Conservation (phyloP, 805 yeast genomes). For the Candida stauntonica region DNA sequence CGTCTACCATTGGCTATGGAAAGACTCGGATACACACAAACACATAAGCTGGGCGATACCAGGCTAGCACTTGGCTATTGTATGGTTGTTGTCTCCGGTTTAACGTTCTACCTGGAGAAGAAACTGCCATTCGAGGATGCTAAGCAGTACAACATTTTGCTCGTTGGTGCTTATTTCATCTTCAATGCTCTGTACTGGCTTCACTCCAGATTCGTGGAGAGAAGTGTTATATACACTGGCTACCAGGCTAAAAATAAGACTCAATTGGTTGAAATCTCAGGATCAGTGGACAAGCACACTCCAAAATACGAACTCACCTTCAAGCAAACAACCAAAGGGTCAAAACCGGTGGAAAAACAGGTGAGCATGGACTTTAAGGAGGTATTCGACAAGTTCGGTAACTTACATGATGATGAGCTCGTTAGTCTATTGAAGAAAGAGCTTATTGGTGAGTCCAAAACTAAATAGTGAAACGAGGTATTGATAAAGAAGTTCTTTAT, state of each 20-base stretch:
- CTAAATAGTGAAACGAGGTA: slow-evolving; percentile 24
- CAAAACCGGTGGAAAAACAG: slow-evolving; percentile 14
- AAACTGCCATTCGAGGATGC: slow-evolving; percentile 41
- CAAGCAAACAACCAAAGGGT: slow-evolving; percentile 20
- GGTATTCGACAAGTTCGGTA: slow-evolving; percentile 38
- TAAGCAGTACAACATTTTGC: slow-evolving; percentile 34
- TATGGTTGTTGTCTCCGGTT: slow-evolving; percentile 46
- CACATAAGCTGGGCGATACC: slow-evolving; percentile 39
- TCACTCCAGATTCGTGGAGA: slow-evolving; percentile 34
- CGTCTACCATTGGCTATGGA: slow-evolving; percentile 12
- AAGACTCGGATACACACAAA: slow-evolving; percentile 38
- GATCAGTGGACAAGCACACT: slow-evolving; percentile 35
- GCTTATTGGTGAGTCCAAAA: slow-evolving; percentile 32
- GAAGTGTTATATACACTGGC: slow-evolving; percentile 44
- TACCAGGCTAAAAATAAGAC: slow-evolving; percentile 23
- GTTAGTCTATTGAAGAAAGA: slow-evolving; percentile 34
- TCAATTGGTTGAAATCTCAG: slow-evolving; percentile 25
- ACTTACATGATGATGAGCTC: slow-evolving; percentile 38
- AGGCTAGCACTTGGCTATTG: slow-evolving; percentile 48
- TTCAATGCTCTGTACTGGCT: slow-evolving; percentile 37
- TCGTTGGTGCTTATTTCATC: slow-evolving; percentile 37
- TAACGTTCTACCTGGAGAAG: slow-evolving; percentile 47
- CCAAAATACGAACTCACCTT: slow-evolving; percentile 44
- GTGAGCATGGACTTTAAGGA: slow-evolving; percentile 29
- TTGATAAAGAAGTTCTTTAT: not conserved